Evolutionary conservation across 371 early-diverging fungal species (phyloP).

Genomic region (Blakeslea trispora): DNA sequence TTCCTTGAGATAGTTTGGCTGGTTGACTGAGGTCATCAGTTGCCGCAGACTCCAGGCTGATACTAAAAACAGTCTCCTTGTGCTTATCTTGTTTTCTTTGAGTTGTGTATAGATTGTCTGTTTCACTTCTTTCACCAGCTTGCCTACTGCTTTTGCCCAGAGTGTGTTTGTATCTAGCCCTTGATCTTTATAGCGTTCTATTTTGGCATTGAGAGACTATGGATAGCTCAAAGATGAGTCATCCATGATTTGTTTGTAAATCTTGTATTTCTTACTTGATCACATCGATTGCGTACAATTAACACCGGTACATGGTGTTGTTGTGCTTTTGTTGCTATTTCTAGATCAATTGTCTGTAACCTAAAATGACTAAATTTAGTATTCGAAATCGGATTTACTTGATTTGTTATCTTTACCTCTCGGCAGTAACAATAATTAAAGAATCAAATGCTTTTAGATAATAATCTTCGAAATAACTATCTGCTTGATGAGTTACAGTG

Average conservation of each 20-base stretch:
- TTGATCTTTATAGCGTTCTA: conserved; percentile 23
- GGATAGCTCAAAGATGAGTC: background rate
- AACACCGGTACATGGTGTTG: conserved; percentile 40
- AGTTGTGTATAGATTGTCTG: conserved; percentile 36
- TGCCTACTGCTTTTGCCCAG: conserved; percentile 44
- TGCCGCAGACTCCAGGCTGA: conserved; percentile 48
- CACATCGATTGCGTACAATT: conserved; percentile 49
- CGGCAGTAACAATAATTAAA: conserved; percentile 48
- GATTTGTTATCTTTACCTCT: conserved; percentile 40
- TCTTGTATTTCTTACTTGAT: conserved; percentile 26
- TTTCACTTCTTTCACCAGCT: conserved; percentile 42
- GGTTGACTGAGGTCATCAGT: conserved; percentile 26
- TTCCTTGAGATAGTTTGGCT: conserved; percentile 10
- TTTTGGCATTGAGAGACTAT: conserved; percentile 44
- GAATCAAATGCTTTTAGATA: conserved; percentile 51
- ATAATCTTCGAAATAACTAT: conserved; percentile 49
- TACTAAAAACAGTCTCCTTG: conserved; percentile 35
- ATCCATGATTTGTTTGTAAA: background rate
- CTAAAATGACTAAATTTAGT: too few relatives aligned
- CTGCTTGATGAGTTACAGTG: conserved; percentile 28
- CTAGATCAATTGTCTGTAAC: conserved; percentile 37
- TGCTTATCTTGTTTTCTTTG: conserved; percentile 36
- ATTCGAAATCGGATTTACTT: background rate
- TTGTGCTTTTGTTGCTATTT: conserved; percentile 41
- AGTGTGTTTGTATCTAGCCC: conserved; percentile 10